phyloP scores from a whole-genome alignment of 371 early-diverging fungal genomes.

The Circinella umbellata region DNA sequence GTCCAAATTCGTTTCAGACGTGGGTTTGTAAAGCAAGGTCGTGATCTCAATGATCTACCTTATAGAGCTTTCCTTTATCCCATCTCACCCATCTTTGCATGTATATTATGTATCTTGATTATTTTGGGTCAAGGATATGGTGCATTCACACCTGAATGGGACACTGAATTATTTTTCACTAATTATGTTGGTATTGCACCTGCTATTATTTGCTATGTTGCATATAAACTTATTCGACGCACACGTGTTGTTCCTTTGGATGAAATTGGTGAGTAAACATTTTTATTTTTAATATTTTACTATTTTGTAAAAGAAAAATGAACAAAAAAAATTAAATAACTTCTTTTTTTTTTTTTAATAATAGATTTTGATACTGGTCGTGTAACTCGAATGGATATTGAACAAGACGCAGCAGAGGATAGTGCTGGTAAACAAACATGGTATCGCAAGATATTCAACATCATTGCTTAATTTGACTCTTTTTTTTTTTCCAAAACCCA shows the following conservation, averaged over 20 bases:
- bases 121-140: slow-evolving; percentile 58
- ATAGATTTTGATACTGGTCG: slow-evolving; percentile 38
- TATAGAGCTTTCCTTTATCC: slow-evolving; percentile 73
- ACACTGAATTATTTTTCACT: slow-evolving; percentile 24
- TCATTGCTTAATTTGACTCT: slow-evolving; percentile 13
- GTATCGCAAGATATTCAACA: slow-evolving; percentile 17
- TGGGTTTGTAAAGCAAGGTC: slow-evolving; percentile 72
- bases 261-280: slow-evolving; percentile 49
- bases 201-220: slow-evolving; percentile 37
- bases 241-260: slow-evolving; percentile 56
- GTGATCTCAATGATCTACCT: slow-evolving; percentile 62
- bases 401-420: slow-evolving; percentile 33
- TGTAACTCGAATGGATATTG: slow-evolving; percentile 37
- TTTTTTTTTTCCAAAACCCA: background rate
- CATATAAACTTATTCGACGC: slow-evolving; percentile 45
- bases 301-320: background rate
- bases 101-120: slow-evolving; percentile 46
- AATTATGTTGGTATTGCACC: slow-evolving; percentile 44
- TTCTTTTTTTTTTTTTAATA: background rate
- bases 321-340: background rate
- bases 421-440: slow-evolving; percentile 7
- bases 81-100: slow-evolving; percentile 55
- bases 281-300: background rate
- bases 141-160: slow-evolving; percentile 34
- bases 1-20: slow-evolving; percentile 80